phyloP scores from a whole-genome alignment of 345 rosid genomes.

The Passiflora organensis region DNA sequence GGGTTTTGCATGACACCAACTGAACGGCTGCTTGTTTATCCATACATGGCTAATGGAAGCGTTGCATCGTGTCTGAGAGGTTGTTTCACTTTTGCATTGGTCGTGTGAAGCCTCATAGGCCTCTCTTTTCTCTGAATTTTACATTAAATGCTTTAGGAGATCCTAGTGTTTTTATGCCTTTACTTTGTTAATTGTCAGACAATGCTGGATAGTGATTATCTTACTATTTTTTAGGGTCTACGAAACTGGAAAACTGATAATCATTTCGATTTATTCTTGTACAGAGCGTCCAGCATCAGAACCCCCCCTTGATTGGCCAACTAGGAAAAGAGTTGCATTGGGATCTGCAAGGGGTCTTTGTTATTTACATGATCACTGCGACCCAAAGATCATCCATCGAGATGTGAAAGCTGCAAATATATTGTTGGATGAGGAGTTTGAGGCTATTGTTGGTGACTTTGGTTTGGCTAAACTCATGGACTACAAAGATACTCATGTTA shows the following conservation, averaged over 20 bases:
- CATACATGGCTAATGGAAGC: constrained; percentile 7
- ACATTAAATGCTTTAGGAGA: too few relatives aligned
- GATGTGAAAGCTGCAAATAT: constrained; percentile 11
- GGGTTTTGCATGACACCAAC: background rate
- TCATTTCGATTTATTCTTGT: background rate
- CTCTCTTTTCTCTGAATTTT: too few relatives aligned
- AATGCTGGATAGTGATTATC: too few relatives aligned
- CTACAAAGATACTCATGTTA: constrained; percentile 5
- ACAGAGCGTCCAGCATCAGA: background rate
- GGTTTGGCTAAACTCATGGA: constrained; percentile 1
- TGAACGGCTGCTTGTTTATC: constrained; percentile 4
- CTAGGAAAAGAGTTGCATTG: constrained; percentile 4
- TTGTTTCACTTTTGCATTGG: background rate
- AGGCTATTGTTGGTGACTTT: constrained; percentile 9
- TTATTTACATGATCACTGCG: constrained; percentile 9
- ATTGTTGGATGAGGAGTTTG: constrained; percentile 2
- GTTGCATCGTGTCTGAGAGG: constrained; percentile 4
- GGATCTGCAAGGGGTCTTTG: constrained; percentile 9
- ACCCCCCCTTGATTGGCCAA: constrained; percentile 4
- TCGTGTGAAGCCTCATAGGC: too few relatives aligned
- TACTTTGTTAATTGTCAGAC: too few relatives aligned
- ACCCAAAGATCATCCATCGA: constrained; percentile 5
- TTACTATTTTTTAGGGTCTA: too few relatives aligned
- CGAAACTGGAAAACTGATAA: background rate
- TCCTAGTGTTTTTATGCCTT: too few relatives aligned